A percentile compares a stretch with the other conserved stretches of the same genome.
phyloP scores from a whole-genome alignment of 2,329 filamentous ascomycete species.

The Setomelanomma holmii region DNA sequence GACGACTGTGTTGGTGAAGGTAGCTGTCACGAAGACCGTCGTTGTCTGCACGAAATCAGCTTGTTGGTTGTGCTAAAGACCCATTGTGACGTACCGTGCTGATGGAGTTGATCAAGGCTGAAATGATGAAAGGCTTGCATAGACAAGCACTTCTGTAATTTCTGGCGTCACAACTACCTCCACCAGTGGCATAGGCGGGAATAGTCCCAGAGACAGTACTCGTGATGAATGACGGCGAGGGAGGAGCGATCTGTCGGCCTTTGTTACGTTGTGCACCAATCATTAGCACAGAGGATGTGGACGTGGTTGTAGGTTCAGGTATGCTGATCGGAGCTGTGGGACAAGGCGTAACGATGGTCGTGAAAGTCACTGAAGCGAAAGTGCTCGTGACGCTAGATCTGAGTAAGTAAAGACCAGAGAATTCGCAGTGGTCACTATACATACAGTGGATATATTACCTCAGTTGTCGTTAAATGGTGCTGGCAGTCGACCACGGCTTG shows the following conservation, averaged over 20 bases:
- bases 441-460: slow-evolving; percentile 34
- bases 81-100: slow-evolving; percentile 25
- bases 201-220: slow-evolving; percentile 22
- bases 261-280: not conserved
- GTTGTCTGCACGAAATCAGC: slow-evolving; percentile 18
- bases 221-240: slow-evolving; percentile 12
- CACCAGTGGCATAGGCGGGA: slow-evolving; percentile 30
- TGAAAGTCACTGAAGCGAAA: slow-evolving; percentile 2
- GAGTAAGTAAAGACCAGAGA: no score
- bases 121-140: slow-evolving; percentile 24
- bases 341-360: slow-evolving; percentile 17
- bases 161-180: slow-evolving; percentile 15
- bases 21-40: slow-evolving; percentile 19
- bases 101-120: slow-evolving; percentile 19
- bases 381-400: slow-evolving; percentile 4
- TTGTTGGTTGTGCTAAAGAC: not conserved
- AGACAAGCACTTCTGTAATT: slow-evolving; percentile 36
- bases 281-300: not conserved
- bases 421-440: not conserved
- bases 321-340: not conserved
- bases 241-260: slow-evolving; percentile 15
- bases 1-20: slow-evolving; percentile 14
- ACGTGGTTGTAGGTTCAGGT: not conserved
- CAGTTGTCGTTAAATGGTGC: slow-evolving; percentile 33
- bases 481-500: slow-evolving; percentile 28